Percentiles rank a stretch among this genome's conserved stretches.
Conservation (phyloP, 352 stramenopile genomes). For the Phytophthora litchii region DNA sequence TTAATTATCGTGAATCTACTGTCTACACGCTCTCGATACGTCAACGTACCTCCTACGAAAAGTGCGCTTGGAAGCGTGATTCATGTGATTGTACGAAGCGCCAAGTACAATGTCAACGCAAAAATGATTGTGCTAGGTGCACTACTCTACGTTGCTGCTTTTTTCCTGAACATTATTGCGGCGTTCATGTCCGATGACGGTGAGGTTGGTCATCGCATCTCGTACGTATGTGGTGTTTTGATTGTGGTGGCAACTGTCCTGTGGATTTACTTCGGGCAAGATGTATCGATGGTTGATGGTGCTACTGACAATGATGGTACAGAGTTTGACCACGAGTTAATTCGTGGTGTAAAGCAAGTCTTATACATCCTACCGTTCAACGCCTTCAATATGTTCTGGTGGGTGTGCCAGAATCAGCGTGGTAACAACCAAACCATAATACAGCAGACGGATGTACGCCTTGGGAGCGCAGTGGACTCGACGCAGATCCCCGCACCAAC, state of each 20-base stretch:
- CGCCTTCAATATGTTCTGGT: conserved; percentile 65
- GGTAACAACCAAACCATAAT: conserved; percentile 75
- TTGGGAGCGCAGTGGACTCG: conserved; percentile 34
- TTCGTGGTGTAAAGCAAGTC: conserved; percentile 61
- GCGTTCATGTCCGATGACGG: conserved; percentile 51
- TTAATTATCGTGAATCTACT: conserved; percentile 41
- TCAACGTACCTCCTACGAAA: conserved; percentile 42
- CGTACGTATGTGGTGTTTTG: conserved; percentile 43
- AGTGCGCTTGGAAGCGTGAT: conserved; percentile 51
- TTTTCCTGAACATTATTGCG: conserved; percentile 57
- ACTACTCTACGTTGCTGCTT: conserved; percentile 37
- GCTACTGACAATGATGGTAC: conserved; percentile 42
- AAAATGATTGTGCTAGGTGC: conserved; percentile 42
- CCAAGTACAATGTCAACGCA: conserved; percentile 34
- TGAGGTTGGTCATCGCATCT: conserved; percentile 41
- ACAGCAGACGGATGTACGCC: conserved; percentile 63
- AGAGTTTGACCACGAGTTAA: conserved; percentile 37
- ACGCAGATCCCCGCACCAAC: conserved; percentile 55
- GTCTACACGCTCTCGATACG: conserved; percentile 46
- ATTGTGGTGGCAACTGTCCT: conserved; percentile 41
- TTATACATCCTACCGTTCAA: conserved; percentile 33
- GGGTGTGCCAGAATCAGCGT: conserved; percentile 63
- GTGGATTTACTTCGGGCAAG: conserved; percentile 51
- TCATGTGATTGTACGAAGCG: conserved; percentile 33
- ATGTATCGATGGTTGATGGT: conserved; percentile 47